Percentiles rank a stretch among this genome's conserved stretches.
Conservation (phyloP, 345 rosid genomes). For the Syzygium aromaticum region DNA sequence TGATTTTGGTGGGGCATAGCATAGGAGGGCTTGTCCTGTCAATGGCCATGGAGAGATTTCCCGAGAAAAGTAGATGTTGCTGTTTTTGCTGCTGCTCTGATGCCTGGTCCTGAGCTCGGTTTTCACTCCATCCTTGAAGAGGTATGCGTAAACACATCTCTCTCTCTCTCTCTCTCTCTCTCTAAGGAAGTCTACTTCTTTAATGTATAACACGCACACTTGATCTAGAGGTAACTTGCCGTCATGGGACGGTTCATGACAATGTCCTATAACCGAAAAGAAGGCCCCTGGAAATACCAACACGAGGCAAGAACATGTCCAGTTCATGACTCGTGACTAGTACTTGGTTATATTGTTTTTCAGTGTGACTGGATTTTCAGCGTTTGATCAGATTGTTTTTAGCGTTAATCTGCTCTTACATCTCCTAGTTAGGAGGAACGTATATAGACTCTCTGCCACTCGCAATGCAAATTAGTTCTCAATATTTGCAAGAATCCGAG, state of each 20-base stretch:
- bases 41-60: slow-evolving; percentile 25
- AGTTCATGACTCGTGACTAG: neutral
- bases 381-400: neutral
- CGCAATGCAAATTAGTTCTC: neutral
- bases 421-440: too few species aligned
- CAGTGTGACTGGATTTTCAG: neutral
- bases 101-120: slow-evolving; percentile 11
- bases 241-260: neutral
- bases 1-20: slow-evolving; percentile 29
- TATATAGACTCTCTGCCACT: too few species aligned
- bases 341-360: neutral
- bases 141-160: slow-evolving; percentile 12
- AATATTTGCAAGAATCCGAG: neutral
- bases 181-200: neutral
- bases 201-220: neutral
- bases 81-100: slow-evolving; percentile 13
- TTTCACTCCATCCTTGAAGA: slow-evolving; percentile 6
- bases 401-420: neutral
- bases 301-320: neutral
- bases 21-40: slow-evolving; percentile 20
- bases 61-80: slow-evolving; percentile 15
- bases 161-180: neutral
- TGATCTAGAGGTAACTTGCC: neutral
- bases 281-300: neutral
- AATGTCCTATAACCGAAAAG: neutral